phyloP scores from a whole-genome alignment of 345 rosid genomes.

The Eucalyptus pumila region DNA sequence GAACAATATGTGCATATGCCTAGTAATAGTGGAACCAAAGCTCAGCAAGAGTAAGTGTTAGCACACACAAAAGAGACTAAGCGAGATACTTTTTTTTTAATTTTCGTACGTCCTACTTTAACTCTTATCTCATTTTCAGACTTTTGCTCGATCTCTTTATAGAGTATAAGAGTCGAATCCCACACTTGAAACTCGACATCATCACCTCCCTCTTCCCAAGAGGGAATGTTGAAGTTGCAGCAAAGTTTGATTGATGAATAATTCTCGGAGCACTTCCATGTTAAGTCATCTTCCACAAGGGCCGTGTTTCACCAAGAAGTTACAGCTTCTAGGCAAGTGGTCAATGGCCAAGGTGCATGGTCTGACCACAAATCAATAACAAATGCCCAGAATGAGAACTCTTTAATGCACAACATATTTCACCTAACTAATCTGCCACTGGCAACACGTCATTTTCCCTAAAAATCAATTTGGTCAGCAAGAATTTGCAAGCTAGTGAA shows the following conservation, averaged over 20 bases:
- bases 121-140: rapidly evolving
- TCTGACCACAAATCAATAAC: slow-evolving; percentile 95
- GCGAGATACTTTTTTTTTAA: neutral
- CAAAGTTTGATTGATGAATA: slow-evolving; percentile 86
- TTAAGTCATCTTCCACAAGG: slow-evolving; percentile 87
- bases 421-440: neutral
- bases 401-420: neutral
- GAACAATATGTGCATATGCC: neutral
- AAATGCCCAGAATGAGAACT: slow-evolving; percentile 58
- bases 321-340: slow-evolving; percentile 87
- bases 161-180: rapidly evolving
- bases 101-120: rapidly evolving
- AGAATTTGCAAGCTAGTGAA: neutral
- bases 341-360: slow-evolving; percentile 98
- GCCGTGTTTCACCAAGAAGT: slow-evolving; percentile 75
- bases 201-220: rapidly evolving
- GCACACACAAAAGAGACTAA: neutral
- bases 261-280: slow-evolving; percentile 77
- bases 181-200: no score
- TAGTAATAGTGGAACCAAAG: neutral
- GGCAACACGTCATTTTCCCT: neutral
- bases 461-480: neutral
- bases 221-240: slow-evolving; percentile 67
- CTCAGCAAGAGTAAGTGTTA: neutral
- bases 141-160: rapidly evolving